Base-by-base conservation (phyloP, 192 early-diverging fungal genomes). In the Gonapodya prolifera region DNA sequence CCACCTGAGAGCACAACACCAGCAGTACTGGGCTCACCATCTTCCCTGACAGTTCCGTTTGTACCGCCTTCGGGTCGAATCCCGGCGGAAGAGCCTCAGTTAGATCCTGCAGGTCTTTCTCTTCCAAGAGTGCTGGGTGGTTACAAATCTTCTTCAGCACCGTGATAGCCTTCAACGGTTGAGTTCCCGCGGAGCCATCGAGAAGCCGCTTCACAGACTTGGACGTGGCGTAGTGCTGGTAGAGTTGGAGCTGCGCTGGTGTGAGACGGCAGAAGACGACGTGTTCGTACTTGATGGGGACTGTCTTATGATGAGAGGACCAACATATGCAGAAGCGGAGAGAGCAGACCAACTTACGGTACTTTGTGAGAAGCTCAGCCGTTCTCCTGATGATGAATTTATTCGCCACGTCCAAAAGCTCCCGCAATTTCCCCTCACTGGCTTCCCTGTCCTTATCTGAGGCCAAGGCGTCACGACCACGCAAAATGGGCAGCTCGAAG, bases 301-400 rank as follows among this genome's bases (percentile, higher is more conserved):
- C 93, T 95, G 79, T 0, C 35, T 35, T 33, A n/a, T 35, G n/a
- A 29, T 33, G 29, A 31, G 28, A 29, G 2, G 17, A 33, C 28
- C 16, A 81, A 80, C 0, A 28, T 30, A 84, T 8, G 35, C 28
- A 30, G 2, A 17, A 76, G 35, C 34, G 34, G 75, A 69, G 31
- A 17, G n/a, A 34, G 34, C 70, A 8, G 23, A 0, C 1, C 61
- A 1, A 86, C 89, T 83, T 87, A 94, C 94, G 83, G 82, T 98
- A 99, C 89, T 98, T 99, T 31, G 95, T 93, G 45, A 99, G 82
- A 76, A 99, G 85, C 75, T 98, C 96, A 71, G 98, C 96, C 1
- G 96, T 99, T 36, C 98, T 87, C 13, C 98, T 91, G 83, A 99
- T 98, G 74, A 97, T 99, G 78, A 99, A 97, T 77, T 93, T 92